phyloP scores from a whole-genome alignment of 495 filamentous ascomycete genomes.

The Parathielavia appendiculata region DNA sequence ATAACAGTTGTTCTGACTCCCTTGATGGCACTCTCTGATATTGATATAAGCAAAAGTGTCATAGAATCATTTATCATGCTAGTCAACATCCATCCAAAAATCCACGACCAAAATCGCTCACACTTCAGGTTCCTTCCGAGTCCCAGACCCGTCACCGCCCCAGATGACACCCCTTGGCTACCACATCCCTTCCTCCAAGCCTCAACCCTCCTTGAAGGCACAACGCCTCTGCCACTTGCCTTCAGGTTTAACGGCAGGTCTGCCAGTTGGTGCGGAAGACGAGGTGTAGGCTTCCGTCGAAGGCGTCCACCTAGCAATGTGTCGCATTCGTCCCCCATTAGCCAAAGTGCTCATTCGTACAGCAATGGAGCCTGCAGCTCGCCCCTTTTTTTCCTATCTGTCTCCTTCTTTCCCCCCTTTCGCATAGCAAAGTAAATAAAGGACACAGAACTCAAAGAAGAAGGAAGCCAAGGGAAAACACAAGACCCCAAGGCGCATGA shows the following conservation, averaged over 20 bases:
- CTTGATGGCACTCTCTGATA: too few relatives aligned
- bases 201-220: neutral
- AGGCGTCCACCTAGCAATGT: conserved; percentile 28
- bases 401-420: neutral
- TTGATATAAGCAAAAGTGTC: too few relatives aligned
- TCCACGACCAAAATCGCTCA: too few relatives aligned
- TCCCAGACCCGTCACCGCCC: too few relatives aligned
- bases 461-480: too few relatives aligned
- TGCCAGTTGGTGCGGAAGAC: conserved; percentile 29
- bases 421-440: neutral
- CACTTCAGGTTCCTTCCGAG: neutral
- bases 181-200: conserved; percentile 2
- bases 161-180: neutral
- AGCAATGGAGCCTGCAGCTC: neutral
- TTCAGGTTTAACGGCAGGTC: conserved; percentile 11
- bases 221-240: neutral
- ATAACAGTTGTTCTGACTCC: too few relatives aligned
- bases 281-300: conserved; percentile 30
- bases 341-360: conserved; percentile 11
- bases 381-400: neutral
- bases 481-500: too few relatives aligned
- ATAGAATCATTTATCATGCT: too few relatives aligned
- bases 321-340: conserved; percentile 13
- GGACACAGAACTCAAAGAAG: neutral
- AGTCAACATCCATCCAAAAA: too few relatives aligned